Evolutionary conservation across 2,329 filamentous ascomycete genomes (phyloP).

Genomic region (Fusarium verrucosum): DNA sequence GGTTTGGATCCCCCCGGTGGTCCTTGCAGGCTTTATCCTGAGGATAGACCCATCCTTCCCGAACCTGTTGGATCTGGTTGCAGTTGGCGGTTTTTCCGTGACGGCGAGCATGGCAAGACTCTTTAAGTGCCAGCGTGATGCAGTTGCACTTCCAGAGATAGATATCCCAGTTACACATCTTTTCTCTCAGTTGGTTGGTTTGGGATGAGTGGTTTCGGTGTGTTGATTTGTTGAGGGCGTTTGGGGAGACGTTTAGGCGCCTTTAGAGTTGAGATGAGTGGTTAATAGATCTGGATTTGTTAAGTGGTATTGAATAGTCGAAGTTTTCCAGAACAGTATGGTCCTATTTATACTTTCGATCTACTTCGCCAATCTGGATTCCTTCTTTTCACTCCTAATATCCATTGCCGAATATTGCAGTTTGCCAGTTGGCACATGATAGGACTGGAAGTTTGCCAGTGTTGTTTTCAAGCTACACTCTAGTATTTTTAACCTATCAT

Average conservation of each 20-base stretch:
- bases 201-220: neutral
- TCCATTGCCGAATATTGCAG: neutral
- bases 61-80: constrained; percentile 20
- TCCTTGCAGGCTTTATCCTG: constrained; percentile 14
- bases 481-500: neutral
- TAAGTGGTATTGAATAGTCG: neutral
- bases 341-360: neutral
- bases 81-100: constrained; percentile 14
- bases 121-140: constrained; percentile 13
- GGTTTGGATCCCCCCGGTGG: neutral
- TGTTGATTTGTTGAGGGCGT: neutral
- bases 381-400: neutral
- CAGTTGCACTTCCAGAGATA: constrained; percentile 26
- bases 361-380: neutral
- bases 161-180: constrained; percentile 33
- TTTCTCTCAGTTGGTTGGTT: neutral
- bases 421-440: constrained; percentile 4
- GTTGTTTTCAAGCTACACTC: neutral
- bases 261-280: neutral
- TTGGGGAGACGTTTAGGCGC: neutral
- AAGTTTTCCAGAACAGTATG: too few relatives aligned
- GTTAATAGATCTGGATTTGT: neutral
- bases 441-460: neutral
- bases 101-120: constrained; percentile 21
- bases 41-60: constrained; percentile 19